Evolutionary conservation across 164 flowering plant genomes (phyloP), one percentile per base, ranked within the genome.

Genomic region (Tetracentron sinense): DNA sequence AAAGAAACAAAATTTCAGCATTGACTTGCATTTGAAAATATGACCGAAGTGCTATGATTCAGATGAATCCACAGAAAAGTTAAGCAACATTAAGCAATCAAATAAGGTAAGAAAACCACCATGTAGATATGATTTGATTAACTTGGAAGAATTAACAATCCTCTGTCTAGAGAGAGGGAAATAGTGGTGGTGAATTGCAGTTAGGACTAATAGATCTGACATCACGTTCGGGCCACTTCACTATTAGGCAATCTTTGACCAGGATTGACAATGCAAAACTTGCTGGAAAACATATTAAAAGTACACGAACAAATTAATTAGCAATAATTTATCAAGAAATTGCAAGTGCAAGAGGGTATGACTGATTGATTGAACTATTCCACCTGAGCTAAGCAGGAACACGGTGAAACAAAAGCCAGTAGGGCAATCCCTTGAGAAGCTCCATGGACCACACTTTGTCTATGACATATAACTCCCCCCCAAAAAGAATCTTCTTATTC

Each of bases 351-450:
- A 52, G 16, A 48, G 51, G 29, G 16, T 3, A 25, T 26, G 17
- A 52, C 17, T 25, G 17, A 12, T 17, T 54, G 54, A 28, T 54
- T 54, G 33, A 46, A 25, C 62, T 3, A 59, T 12, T 59, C 62
- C 52, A 59, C 21, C 51, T 58, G 50, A 25, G 48, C 62, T 3
- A 17, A 59, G 48, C 6, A 44, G 47, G 62, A 51, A 59, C 62
- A 44, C 44, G 62, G 62, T 6, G 5, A 14, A 2, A 46, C 30
- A 59, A 42, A 47, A 16, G n/a, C 30, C 30, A 44, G 28, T 5
- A 19, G 20, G n/a, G n/a, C 29, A 59, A 59, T 59, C 1, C 23
- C 11, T 4, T n/a, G 5, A 30, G 10, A 25, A n/a, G 4, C 27
- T 7, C 6, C 28, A n/a, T n/a, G n/a, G n/a, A n/a, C 44, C 2